Conservation (phyloP, 2,329 filamentous ascomycete species). For the Orbilia javanica region DNA sequence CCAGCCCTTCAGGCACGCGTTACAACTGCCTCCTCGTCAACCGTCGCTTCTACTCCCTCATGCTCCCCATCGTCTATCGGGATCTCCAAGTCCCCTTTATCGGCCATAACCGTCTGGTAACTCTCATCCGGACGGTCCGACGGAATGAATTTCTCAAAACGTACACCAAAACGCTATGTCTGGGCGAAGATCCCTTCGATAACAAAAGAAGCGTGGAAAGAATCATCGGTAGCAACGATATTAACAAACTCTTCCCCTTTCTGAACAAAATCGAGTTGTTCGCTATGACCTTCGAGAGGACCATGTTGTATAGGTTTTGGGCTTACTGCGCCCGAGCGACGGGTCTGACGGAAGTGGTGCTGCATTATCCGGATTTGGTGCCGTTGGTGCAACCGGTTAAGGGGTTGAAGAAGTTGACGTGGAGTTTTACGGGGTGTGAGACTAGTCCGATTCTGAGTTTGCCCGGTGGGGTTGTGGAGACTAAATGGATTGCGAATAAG, state of each 20-base stretch:
- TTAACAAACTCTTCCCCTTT: constrained; percentile 34
- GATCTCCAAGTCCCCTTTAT: constrained; percentile 42
- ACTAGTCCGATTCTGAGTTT: constrained; percentile 4
- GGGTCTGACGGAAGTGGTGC: constrained; percentile 24
- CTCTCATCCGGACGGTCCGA: constrained; percentile 34
- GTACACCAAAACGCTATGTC: constrained; percentile 8
- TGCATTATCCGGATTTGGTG: constrained; percentile 53
- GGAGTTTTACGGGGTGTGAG: constrained; percentile 33
- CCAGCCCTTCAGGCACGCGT: constrained; percentile 20
- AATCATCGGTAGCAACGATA: constrained; percentile 41
- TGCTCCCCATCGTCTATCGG: constrained; percentile 39
- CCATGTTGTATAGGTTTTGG: constrained; percentile 38
- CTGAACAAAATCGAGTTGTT: constrained; percentile 35
- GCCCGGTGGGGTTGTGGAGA: constrained; percentile 21
- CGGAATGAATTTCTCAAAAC: constrained; percentile 11
- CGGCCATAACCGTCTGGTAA: constrained; percentile 33
- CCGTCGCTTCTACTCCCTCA: constrained; percentile 34
- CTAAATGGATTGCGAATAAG: constrained; percentile 32
- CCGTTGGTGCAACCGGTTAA: constrained; percentile 30
- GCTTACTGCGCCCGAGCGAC: constrained; percentile 37
- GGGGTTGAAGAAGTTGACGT: constrained; percentile 41
- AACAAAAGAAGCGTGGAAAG: constrained; percentile 28
- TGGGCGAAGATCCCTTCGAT: constrained; percentile 40
- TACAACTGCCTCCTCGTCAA: constrained; percentile 55
- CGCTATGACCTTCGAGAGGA: constrained; percentile 46